Conservation (phyloP, 2,329 filamentous ascomycete genomes). For the Tolypocladium capitatum region DNA sequence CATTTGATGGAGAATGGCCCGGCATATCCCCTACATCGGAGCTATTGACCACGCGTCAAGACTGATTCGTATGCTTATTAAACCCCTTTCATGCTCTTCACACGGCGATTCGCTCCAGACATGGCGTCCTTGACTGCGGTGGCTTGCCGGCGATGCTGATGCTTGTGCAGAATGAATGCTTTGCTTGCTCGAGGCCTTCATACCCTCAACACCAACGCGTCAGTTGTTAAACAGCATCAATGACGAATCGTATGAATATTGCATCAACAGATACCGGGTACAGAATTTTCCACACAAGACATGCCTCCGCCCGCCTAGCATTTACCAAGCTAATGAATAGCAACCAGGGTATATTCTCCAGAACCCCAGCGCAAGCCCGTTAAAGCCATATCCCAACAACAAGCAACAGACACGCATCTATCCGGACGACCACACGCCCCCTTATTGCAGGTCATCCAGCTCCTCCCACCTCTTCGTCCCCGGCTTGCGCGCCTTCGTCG, state of each 20-base stretch:
- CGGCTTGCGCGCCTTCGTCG: conserved; percentile 39
- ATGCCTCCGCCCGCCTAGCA: too few species aligned
- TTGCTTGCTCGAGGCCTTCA: too few species aligned
- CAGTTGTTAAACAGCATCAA: neutral
- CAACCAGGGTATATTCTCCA: neutral
- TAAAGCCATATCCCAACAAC: neutral
- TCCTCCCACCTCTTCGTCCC: conserved; percentile 35
- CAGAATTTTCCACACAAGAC: neutral
- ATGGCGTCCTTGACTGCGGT: too few species aligned
- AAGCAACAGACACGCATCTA: neutral
- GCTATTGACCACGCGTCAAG: too few species aligned
- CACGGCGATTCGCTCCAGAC: too few species aligned
- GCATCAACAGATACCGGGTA: neutral
- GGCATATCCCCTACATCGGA: too few species aligned
- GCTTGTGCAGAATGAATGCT: too few species aligned
- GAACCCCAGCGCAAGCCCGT: neutral
- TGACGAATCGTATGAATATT: neutral
- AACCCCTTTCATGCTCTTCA: too few species aligned
- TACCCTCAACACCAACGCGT: too few species aligned
- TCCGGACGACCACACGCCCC: too few species aligned
- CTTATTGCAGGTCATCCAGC: conserved; percentile 16
- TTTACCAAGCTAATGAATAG: neutral
- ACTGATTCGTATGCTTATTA: too few species aligned
- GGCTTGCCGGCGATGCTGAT: too few species aligned
- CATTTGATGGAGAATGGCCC: neutral